Percentiles rank a stretch among this genome's conserved stretches.
phyloP scores from a whole-genome alignment of 2,329 filamentous ascomycete genomes.

The Arthrobotrys conoides region DNA sequence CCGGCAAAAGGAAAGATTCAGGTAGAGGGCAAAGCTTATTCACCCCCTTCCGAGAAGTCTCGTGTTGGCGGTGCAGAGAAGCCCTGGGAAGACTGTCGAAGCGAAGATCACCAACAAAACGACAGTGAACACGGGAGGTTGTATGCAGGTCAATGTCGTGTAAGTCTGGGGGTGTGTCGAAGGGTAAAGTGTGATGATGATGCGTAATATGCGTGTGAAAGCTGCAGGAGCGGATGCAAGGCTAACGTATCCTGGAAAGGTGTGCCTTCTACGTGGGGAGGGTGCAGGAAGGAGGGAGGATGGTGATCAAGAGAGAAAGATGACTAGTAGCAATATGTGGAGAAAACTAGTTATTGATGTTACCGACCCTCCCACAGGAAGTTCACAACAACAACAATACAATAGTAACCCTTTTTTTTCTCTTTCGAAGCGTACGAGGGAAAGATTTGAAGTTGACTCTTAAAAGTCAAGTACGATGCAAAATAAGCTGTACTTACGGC shows the following conservation, averaged over 20 bases:
- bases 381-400: slow-evolving; percentile 55
- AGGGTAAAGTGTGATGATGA: slow-evolving; percentile 55
- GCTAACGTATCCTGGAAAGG: slow-evolving; percentile 61
- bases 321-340: slow-evolving; percentile 56
- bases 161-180: slow-evolving; percentile 49
- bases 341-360: slow-evolving; percentile 53
- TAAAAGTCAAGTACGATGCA: slow-evolving; percentile 33
- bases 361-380: slow-evolving; percentile 52
- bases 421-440: slow-evolving; percentile 36
- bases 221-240: slow-evolving; percentile 61
- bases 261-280: slow-evolving; percentile 60
- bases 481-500: slow-evolving; percentile 60
- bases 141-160: slow-evolving; percentile 61
- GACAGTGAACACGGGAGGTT: slow-evolving; percentile 54
- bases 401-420: slow-evolving; percentile 27
- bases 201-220: slow-evolving; percentile 60
- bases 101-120: slow-evolving; percentile 61
- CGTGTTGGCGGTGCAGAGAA: slow-evolving; percentile 61
- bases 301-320: slow-evolving; percentile 58
- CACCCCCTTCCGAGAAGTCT: slow-evolving; percentile 44
- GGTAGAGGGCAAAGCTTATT: slow-evolving; percentile 56
- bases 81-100: slow-evolving; percentile 59
- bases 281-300: slow-evolving; percentile 60
- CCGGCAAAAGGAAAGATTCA: slow-evolving; percentile 56
- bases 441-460: slow-evolving; percentile 44